A percentile compares a stretch with the other conserved stretches of the same genome.
Conservation (phyloP, 2,329 filamentous ascomycete species). For the Clathrospora elynae region DNA sequence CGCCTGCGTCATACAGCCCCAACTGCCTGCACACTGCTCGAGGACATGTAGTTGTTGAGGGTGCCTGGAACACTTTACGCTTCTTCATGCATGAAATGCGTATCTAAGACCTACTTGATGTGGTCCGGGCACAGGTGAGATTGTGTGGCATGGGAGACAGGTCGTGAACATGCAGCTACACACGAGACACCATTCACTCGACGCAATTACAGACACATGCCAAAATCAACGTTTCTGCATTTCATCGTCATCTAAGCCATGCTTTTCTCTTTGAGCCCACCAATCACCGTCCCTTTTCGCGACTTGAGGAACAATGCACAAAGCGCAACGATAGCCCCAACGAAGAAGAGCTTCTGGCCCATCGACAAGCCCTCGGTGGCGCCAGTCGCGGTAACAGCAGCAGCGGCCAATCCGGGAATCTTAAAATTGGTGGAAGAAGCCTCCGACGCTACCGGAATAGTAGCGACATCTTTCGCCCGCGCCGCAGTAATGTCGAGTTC, state of each 20-base stretch:
- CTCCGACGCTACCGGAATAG: conserved; percentile 32
- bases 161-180: no score
- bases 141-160: no score
- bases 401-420: conserved; percentile 23
- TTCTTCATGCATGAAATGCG: no score
- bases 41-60: no score
- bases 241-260: conserved; percentile 42
- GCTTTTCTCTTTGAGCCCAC: conserved; percentile 46
- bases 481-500: conserved; percentile 50
- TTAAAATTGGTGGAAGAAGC: conserved; percentile 20
- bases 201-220: background rate
- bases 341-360: conserved; percentile 53
- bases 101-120: no score
- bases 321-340: conserved; percentile 51
- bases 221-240: conserved; percentile 11
- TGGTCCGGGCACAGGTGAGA: no score
- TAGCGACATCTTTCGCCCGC: conserved; percentile 27
- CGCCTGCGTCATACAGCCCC: no score
- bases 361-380: conserved; percentile 49
- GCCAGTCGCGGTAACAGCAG: conserved; percentile 19
- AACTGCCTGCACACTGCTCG: no score
- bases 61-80: no score
- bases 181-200: no score
- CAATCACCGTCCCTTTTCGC: conserved; percentile 24
- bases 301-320: conserved; percentile 51